Percentiles rank a stretch among this genome's conserved stretches.
phyloP scores from a whole-genome alignment of 2,329 filamentous ascomycete species.

The Venturia pyrina region DNA sequence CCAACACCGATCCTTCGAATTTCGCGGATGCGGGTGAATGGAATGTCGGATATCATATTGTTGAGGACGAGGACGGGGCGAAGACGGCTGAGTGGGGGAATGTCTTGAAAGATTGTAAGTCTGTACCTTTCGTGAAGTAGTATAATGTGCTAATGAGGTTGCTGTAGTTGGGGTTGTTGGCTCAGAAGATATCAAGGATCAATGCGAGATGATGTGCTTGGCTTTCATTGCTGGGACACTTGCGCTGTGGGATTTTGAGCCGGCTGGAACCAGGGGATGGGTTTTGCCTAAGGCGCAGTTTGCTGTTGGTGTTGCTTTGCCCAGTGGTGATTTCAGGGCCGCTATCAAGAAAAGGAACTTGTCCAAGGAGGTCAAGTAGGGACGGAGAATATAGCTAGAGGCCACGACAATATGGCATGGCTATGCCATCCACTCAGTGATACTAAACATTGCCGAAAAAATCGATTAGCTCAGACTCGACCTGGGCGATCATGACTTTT shows the following conservation, averaged over 20 bases:
- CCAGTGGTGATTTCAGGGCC: constrained; percentile 8
- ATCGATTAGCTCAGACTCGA: not conserved
- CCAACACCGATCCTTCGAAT: constrained; percentile 7
- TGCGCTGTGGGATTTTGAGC: constrained; percentile 12
- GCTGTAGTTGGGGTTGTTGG: not conserved
- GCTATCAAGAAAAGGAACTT: constrained; percentile 7
- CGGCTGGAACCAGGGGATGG: not conserved
- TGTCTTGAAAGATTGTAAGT: constrained; percentile 7
- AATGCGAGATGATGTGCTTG: not conserved
- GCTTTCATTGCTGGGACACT: constrained; percentile 12
- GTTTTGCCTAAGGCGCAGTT: constrained; percentile 5
- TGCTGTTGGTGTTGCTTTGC: constrained; percentile 11
- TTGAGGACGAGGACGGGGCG: not conserved
- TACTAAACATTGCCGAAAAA: not conserved
- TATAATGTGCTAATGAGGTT: not conserved
- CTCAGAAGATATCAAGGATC: constrained; percentile 1
- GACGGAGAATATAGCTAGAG: not conserved
- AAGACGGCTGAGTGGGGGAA: not conserved
- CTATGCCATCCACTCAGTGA: not conserved
- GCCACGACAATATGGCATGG: not conserved
- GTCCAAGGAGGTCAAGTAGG: not conserved
- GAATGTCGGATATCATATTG: constrained; percentile 5
- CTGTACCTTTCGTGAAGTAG: not conserved
- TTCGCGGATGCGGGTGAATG: constrained; percentile 4
- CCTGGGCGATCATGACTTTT: not conserved